Conservation (phyloP, 2,329 filamentous ascomycete genomes). For the Colletotrichum sojae region DNA sequence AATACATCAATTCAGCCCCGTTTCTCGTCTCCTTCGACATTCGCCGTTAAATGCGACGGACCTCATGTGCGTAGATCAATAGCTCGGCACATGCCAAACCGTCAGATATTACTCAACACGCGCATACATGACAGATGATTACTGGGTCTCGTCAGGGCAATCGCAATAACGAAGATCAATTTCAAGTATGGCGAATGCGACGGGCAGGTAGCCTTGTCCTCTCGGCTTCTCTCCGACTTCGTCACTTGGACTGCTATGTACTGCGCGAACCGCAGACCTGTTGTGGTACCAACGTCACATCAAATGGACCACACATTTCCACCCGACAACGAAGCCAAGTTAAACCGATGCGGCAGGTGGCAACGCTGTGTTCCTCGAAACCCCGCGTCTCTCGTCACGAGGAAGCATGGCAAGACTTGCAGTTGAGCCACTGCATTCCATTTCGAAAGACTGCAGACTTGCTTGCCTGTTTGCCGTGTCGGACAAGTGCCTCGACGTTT, state of each 20-base stretch:
- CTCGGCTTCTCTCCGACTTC: neutral
- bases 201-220: neutral
- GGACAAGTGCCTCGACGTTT: constrained; percentile 6
- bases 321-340: constrained; percentile 10
- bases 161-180: neutral
- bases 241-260: neutral
- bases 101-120: neutral
- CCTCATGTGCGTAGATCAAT: constrained; percentile 2
- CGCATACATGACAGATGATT: neutral
- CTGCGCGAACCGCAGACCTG: neutral
- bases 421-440: neutral
- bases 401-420: neutral
- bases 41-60: neutral
- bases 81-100: constrained; percentile 7
- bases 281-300: neutral
- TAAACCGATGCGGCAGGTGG: neutral
- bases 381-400: neutral
- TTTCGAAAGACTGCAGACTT: neutral
- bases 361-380: neutral
- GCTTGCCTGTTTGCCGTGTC: neutral
- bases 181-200: neutral
- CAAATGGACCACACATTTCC: neutral
- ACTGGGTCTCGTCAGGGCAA: neutral
- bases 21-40: neutral
- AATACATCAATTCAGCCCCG: neutral